Base-by-base conservation (phyloP, 768 basidiomycete genomes). In the Pleurotus tuoliensis region DNA sequence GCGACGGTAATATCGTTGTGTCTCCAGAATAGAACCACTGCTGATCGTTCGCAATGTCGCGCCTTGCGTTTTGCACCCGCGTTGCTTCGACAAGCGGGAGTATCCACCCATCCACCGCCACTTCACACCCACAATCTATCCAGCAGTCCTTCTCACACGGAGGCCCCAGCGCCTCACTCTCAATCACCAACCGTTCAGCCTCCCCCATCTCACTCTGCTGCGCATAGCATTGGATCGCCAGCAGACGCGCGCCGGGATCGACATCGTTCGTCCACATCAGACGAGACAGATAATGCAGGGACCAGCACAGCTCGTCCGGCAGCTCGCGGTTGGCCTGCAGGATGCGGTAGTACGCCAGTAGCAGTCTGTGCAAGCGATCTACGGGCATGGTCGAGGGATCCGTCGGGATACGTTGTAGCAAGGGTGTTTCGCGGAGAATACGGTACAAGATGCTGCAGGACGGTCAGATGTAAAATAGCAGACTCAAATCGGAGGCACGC, bases 291-390 rank as follows among this genome's bases (percentile, higher is more conserved):
- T 84, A 80, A 59, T 85, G 78, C 20, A 84, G 71, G 0, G 79
- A 71, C 93, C 94, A 96, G 34, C 70, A 63, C n/a, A 85, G 71
- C 13, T 81, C 71, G 13, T 65, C 58, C 2, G 92, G 86, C 16
- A 94, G 77, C 59, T 83, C 74, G 13, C 84, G 83, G 67, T 91
- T 93, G 20, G 84, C 84, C 65, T 80, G 78, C 15, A 94, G 75
- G 48, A 96, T 78, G 39, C 94, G 86, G 65, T 90, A 90, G 64
- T 94, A 92, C 0, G 90, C 82, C 44, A 96, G 76, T 30, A 97
- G 79, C 0, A 89, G 68, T 49, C 76, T 75, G 20, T 94, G 90
- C 11, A 94, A 70, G n/a, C 78, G 76, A 16, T 64, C 63, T 47
- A 74, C 56, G 2, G 71, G 63, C 4, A 76, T 57, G 1, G 63